phyloP scores from a whole-genome alignment of 2,329 filamentous ascomycete species.

The Ceratocystis alfenasii region DNA sequence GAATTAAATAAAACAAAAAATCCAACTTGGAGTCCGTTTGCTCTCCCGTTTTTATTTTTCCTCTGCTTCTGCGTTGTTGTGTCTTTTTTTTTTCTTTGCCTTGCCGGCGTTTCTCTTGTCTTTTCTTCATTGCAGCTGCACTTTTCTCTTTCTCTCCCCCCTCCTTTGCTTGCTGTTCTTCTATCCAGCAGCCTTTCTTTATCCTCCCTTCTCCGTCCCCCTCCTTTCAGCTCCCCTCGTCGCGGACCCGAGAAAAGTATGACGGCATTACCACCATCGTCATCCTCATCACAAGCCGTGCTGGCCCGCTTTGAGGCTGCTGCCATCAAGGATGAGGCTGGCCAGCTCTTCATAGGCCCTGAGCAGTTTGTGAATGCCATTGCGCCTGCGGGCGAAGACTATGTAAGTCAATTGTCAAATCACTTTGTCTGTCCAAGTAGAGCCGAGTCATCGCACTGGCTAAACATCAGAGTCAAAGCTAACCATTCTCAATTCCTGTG shows the following conservation, averaged over 20 bases:
- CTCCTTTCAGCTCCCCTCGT: background rate
- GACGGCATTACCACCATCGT: background rate
- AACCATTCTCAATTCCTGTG: background rate
- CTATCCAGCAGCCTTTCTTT: background rate
- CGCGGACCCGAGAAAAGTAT: conserved; percentile 5
- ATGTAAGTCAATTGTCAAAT: conserved; percentile 48
- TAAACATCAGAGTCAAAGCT: background rate
- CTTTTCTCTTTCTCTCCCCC: background rate
- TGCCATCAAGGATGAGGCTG: conserved; percentile 63
- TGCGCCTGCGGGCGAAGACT: conserved; percentile 77
- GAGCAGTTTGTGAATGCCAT: conserved; percentile 87
- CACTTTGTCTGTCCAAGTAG: background rate
- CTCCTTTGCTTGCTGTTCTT: background rate
- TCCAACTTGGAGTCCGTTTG: conserved; percentile 3
- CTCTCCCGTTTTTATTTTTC: conserved; percentile 12
- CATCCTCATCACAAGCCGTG: conserved; percentile 17
- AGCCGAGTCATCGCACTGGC: background rate
- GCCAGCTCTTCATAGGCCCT: conserved; percentile 67
- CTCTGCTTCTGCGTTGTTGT: conserved; percentile 12
- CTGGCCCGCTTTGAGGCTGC: conserved; percentile 64
- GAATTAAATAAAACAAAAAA: conserved; percentile 7
- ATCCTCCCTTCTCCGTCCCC: background rate
- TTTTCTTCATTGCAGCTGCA: background rate
- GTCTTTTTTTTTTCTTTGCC: conserved; percentile 6
- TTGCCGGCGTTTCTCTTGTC: conserved; percentile 5